Conservation (phyloP, 257 asterid species). For the Mentha longifolia region DNA sequence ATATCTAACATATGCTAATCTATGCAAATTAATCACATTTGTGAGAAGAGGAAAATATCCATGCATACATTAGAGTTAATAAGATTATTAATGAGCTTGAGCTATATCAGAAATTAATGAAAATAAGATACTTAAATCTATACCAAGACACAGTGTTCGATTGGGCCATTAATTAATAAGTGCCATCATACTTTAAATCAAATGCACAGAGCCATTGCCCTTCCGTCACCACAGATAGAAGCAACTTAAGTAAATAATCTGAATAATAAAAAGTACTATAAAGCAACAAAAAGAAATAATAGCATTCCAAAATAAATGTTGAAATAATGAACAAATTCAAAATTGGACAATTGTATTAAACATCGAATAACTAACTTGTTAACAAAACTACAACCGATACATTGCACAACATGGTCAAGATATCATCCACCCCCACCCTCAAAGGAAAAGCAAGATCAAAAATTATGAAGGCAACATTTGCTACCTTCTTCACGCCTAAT, state of each 20-base stretch:
- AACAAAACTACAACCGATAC: constrained; percentile 49
- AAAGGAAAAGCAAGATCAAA: constrained; percentile 38
- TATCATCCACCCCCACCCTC: constrained; percentile 25
- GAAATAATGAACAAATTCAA: background rate
- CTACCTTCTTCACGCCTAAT: constrained; percentile 43
- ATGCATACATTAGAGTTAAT: too few relatives aligned
- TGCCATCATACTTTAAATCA: too few relatives aligned
- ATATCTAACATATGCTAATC: too few relatives aligned
- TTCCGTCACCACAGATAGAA: too few relatives aligned
- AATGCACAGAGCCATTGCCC: too few relatives aligned
- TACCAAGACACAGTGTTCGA: too few relatives aligned
- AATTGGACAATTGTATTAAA: constrained; percentile 28
- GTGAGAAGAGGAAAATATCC: too few relatives aligned
- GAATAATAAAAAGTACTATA: background rate
- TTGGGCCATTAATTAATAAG: too few relatives aligned
- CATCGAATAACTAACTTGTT: constrained; percentile 42
- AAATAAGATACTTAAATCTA: too few relatives aligned
- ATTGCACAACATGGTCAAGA: constrained; percentile 67
- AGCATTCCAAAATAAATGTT: background rate
- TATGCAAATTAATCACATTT: too few relatives aligned
- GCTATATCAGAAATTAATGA: too few relatives aligned
- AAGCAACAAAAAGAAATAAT: background rate
- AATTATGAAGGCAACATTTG: constrained; percentile 37
- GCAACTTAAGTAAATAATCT: background rate
- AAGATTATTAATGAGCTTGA: too few relatives aligned